Base-by-base conservation (phyloP, 805 yeast genomes). In the Cyberlindnera samutprakarnensis region DNA sequence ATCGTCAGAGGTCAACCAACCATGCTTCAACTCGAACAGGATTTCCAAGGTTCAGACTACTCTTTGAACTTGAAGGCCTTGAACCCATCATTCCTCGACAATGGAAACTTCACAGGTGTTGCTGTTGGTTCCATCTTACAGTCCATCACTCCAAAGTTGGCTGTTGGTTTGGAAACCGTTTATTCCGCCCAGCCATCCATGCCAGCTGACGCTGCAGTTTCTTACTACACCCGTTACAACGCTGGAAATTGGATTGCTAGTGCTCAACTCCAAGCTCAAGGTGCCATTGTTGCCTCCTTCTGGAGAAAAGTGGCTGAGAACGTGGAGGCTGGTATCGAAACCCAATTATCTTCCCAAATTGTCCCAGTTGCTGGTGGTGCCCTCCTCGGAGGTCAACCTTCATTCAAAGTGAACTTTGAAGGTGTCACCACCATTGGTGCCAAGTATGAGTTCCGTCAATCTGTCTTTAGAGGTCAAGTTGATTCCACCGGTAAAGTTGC, bases 391-490 rank as follows among this genome's bases (percentile, higher is more conserved):
- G 70, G 76, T 33, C 82, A 90, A 54, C 75, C 83, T 43, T 88
- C 90, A 39, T 74, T 78, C 49, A 86, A 84, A 57, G 84, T 94
- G 21, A 77, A 80, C 27, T 69, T 88, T 38, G 96, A 90, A 56
- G 97, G 95, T 54, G 72, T 74, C 51, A 88, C 98, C 49, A 83
- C 96, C 39, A 57, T 90, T 36, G 98, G 96, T 64, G 95, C 95
- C 51, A 92, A 90, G 66, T 90, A 90, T 64, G 97, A 92, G 68
- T 92, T 86, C 73, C 86, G 96, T 68, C 94, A 86, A 64, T 80
- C 94, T 37, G 79, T 86, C 33, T 87, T 87, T 75, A 78, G 98
- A 64, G 96, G 96, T 54, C 94, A 88, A 62, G 55, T 92, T 41
- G 96, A 87, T 64, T 76, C 94, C 31, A 68, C 72, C 39, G 98